Evolutionary conservation across 2,329 filamentous ascomycete species (phyloP).

Genomic region (Ambrosiella beaveri): DNA sequence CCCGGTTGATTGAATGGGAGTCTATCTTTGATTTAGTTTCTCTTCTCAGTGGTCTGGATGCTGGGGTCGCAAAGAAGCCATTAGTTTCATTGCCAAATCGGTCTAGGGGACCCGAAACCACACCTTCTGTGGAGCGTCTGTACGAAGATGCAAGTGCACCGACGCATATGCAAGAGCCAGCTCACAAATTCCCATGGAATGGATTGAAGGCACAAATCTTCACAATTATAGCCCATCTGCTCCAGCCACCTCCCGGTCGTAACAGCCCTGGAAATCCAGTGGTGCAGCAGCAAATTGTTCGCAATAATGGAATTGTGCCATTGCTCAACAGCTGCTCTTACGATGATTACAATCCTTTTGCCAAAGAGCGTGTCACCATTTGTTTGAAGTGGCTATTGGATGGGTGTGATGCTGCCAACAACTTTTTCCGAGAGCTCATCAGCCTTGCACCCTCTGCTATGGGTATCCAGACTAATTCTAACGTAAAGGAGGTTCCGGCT

Average conservation of each 20-base stretch:
- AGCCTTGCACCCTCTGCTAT: constrained; percentile 22
- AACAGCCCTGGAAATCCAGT: constrained; percentile 47
- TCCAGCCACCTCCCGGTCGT: constrained; percentile 58
- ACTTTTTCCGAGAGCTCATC: constrained; percentile 50
- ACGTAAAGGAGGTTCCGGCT: constrained; percentile 12
- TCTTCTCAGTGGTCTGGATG: constrained; percentile 71
- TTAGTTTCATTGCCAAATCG: constrained; percentile 27
- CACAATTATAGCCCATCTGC: constrained; percentile 70
- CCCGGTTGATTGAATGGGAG: constrained; percentile 80
- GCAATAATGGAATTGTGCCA: constrained; percentile 70
- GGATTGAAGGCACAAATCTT: constrained; percentile 86
- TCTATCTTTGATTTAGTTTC: constrained; percentile 77
- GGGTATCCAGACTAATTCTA: constrained; percentile 2
- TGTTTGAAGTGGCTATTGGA: constrained; percentile 73
- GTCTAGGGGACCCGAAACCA: constrained; percentile 18
- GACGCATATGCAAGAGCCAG: constrained; percentile 36
- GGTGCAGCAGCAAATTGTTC: constrained; percentile 76
- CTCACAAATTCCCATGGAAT: constrained; percentile 47
- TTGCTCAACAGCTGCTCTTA: constrained; percentile 79
- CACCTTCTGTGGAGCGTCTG: constrained; percentile 27
- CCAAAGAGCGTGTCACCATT: constrained; percentile 78
- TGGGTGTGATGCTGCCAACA: constrained; percentile 55
- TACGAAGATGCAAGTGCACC: constrained; percentile 5
- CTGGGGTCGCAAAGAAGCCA: constrained; percentile 68
- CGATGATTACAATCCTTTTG: constrained; percentile 86